These are phyloP conservation scores for Phialemoniopsis sp. DNA, from an alignment of 2,329 filamentous ascomycete genomes.

Conservation along the genomic window DNA sequence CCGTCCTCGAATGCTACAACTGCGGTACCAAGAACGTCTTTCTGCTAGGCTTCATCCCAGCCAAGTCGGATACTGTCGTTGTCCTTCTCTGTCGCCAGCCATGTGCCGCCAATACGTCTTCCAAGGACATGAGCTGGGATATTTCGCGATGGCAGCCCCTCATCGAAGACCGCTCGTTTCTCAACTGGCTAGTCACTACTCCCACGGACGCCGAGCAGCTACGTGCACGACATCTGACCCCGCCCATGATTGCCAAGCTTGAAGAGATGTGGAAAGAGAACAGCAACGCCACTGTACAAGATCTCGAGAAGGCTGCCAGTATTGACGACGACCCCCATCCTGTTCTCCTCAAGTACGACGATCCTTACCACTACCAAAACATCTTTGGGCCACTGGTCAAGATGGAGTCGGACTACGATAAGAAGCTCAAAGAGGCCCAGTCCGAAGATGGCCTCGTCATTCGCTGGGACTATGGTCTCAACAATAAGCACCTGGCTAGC, in stretches of 20 bases:
- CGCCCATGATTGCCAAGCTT: slow-evolving; percentile 91
- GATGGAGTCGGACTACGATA: slow-evolving; percentile 98
- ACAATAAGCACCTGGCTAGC: slow-evolving; percentile 94
- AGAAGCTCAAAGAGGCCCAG: slow-evolving; percentile 97
- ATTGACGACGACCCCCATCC: slow-evolving; percentile 94
- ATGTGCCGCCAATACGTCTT: slow-evolving; percentile 89
- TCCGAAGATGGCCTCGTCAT: slow-evolving; percentile 94
- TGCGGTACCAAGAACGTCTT: slow-evolving; percentile 99
- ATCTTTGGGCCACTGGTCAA: slow-evolving; percentile 97
- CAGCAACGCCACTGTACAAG: slow-evolving; percentile 78
- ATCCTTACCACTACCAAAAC: slow-evolving; percentile 98
- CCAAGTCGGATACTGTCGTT: slow-evolving; percentile 97
- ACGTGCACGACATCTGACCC: slow-evolving; percentile 85
- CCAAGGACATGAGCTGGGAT: slow-evolving; percentile 99
- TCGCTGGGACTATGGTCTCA: slow-evolving; percentile 90
- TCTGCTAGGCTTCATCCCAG: slow-evolving; percentile 93
- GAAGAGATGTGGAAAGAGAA: slow-evolving; percentile 99
- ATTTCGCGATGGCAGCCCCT: slow-evolving; percentile 96
- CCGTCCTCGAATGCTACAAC: slow-evolving; percentile 97
- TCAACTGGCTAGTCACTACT: slow-evolving; percentile 85
- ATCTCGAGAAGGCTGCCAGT: slow-evolving; percentile 85
- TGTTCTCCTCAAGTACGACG: slow-evolving; percentile 89
- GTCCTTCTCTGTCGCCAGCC: slow-evolving; percentile 95
- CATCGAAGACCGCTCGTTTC: slow-evolving; percentile 93
- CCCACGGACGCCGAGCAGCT: slow-evolving; percentile 95